phyloP scores from a whole-genome alignment of 2,329 filamentous ascomycete species.

The Penicillium sumatraense region DNA sequence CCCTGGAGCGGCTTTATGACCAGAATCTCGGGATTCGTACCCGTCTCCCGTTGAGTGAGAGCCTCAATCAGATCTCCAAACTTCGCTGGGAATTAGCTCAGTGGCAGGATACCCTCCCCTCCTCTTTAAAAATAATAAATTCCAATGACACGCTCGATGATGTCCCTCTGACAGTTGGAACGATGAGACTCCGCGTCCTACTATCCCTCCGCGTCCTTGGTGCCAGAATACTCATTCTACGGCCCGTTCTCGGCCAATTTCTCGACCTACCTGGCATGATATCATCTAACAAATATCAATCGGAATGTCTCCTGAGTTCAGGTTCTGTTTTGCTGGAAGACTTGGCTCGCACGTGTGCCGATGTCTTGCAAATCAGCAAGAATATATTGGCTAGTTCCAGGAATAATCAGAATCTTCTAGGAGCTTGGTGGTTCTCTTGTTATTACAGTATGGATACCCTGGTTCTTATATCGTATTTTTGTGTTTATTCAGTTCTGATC shows the following conservation, averaged over 20 bases:
- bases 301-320: neutral
- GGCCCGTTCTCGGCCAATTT: slow-evolving; percentile 7
- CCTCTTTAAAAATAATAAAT: slow-evolving; percentile 6
- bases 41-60: slow-evolving; percentile 6
- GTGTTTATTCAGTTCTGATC: no score
- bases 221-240: slow-evolving; percentile 7
- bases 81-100: slow-evolving; percentile 14
- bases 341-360: slow-evolving; percentile 8
- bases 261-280: neutral
- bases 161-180: slow-evolving; percentile 7
- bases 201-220: slow-evolving; percentile 16
- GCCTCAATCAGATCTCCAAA: slow-evolving; percentile 6
- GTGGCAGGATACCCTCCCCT: slow-evolving; percentile 14
- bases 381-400: slow-evolving; percentile 7
- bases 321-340: slow-evolving; percentile 6
- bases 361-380: slow-evolving; percentile 15
- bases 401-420: slow-evolving; percentile 14
- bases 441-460: slow-evolving; percentile 12
- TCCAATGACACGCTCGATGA: neutral
- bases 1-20: neutral
- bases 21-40: slow-evolving; percentile 1
- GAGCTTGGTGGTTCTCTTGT: slow-evolving; percentile 20
- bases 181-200: slow-evolving; percentile 11
- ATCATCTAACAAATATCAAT: neutral
- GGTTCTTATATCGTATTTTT: no score